Conservation (phyloP, 371 early-diverging fungal genomes). For the Rhizomucor pusillus region DNA sequence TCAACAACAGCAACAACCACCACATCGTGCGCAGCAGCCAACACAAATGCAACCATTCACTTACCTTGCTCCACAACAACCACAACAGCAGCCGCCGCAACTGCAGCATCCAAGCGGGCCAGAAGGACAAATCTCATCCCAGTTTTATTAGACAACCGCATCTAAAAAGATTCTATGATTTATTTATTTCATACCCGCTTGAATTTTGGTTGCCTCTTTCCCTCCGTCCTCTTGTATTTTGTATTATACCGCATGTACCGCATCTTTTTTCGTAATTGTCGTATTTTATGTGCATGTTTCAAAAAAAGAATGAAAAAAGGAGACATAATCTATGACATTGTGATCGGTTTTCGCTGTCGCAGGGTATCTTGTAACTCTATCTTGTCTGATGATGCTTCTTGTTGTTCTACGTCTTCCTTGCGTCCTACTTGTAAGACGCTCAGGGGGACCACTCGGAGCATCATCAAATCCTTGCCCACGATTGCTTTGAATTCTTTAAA, state of each 20-base stretch:
- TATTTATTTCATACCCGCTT: not conserved
- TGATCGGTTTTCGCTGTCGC: too few relatives aligned
- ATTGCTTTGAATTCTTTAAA: slow-evolving; percentile 59
- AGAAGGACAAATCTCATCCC: not conserved
- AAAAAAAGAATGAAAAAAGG: too few relatives aligned
- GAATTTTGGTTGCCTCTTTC: slow-evolving; percentile 1
- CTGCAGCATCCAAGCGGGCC: slow-evolving; percentile 1
- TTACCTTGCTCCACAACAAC: slow-evolving; percentile 10
- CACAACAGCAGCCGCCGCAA: slow-evolving; percentile 3
- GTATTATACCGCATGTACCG: slow-evolving; percentile 12
- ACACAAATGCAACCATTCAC: slow-evolving; percentile 3
- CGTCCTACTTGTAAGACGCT: slow-evolving; percentile 1
- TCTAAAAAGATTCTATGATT: not conserved
- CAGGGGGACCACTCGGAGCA: slow-evolving; percentile 21
- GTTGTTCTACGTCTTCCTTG: not conserved
- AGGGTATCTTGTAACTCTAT: too few relatives aligned
- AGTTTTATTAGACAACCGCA: slow-evolving; percentile 12
- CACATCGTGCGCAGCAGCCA: not conserved
- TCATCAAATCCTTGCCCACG: slow-evolving; percentile 44
- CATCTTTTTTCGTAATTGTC: too few relatives aligned
- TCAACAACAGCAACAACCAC: slow-evolving; percentile 2
- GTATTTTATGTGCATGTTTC: not conserved
- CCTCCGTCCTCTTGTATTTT: not conserved
- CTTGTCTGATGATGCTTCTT: not conserved
- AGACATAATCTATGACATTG: too few relatives aligned